These are phyloP conservation scores for Paraphoma chrysanthemicola DNA, from an alignment of 2,329 filamentous ascomycete genomes.

Conservation along the genomic window DNA sequence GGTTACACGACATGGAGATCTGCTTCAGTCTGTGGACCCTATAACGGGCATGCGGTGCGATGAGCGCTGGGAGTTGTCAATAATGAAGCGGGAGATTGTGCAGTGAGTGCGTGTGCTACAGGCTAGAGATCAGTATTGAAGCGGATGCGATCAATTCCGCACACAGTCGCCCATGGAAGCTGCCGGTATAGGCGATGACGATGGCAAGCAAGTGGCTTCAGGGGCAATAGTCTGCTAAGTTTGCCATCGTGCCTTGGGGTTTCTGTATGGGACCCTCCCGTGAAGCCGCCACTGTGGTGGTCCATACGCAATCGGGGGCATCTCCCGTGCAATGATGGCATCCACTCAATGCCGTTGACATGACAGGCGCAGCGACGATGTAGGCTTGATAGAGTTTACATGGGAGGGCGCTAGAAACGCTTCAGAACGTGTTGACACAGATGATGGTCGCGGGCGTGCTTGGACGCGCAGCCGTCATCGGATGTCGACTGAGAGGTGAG, in stretches of 20 bases:
- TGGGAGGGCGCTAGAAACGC: background rate
- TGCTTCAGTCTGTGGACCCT: constrained; percentile 8
- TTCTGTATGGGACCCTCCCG: background rate
- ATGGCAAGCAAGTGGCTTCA: background rate
- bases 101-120: background rate
- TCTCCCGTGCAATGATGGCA: background rate
- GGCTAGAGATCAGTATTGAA: background rate
- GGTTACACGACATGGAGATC: constrained; percentile 13
- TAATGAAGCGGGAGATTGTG: background rate
- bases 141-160: background rate
- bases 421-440: background rate
- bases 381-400: background rate
- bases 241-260: background rate
- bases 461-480: background rate
- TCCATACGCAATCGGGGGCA: background rate
- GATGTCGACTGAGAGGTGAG: constrained; percentile 12
- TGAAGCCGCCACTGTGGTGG: background rate
- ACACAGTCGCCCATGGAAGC: background rate
- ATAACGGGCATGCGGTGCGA: background rate
- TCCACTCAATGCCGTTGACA: background rate
- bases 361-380: background rate
- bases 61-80: background rate
- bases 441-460: constrained; percentile 6
- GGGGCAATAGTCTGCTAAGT: background rate
- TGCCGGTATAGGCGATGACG: background rate